Evolutionary conservation across 306 rosid species (phyloP).

Genomic region (Biancaea sappan): DNA sequence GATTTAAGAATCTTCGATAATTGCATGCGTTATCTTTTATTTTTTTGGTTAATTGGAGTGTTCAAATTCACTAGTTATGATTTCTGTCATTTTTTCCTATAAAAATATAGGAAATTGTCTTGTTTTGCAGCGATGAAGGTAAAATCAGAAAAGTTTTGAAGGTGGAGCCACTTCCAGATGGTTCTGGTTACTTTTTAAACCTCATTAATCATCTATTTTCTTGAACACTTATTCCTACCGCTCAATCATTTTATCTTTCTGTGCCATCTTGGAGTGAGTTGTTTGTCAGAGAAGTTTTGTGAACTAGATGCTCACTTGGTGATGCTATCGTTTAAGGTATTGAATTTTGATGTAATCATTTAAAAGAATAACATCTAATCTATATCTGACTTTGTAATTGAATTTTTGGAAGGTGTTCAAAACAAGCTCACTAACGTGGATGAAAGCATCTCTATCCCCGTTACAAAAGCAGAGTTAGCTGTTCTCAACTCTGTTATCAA

Average conservation of each 20-base stretch:
- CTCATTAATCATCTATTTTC: conserved; percentile 64
- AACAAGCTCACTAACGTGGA: conserved; percentile 76
- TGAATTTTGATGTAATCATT: too few species aligned
- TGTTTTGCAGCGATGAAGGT: conserved; percentile 87
- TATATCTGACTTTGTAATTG: conserved; percentile 30
- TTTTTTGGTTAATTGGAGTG: too few species aligned
- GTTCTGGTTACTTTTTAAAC: conserved; percentile 91
- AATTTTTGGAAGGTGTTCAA: conserved; percentile 69
- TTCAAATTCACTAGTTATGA: conserved; percentile 14
- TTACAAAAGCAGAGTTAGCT: conserved; percentile 79
- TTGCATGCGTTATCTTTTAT: too few species aligned
- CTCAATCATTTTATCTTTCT: conserved; percentile 7
- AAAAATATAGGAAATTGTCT: conserved; percentile 6
- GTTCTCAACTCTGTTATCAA: conserved; percentile 80
- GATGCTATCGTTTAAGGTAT: too few species aligned
- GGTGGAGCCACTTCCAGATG: conserved; percentile 92
- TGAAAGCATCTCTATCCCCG: conserved; percentile 73
- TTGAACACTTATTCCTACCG: conserved; percentile 31
- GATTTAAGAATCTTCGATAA: too few species aligned
- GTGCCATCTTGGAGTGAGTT: conserved; percentile 21
- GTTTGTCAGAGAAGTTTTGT: conserved; percentile 14
- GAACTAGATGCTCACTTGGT: too few species aligned
- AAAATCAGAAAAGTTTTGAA: conserved; percentile 84
- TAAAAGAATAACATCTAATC: conserved; percentile 9
- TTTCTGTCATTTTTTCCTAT: not conserved